Conservation (phyloP, 225 moss, liverwort and hornwort species). For the Polytrichum formosum region DNA sequence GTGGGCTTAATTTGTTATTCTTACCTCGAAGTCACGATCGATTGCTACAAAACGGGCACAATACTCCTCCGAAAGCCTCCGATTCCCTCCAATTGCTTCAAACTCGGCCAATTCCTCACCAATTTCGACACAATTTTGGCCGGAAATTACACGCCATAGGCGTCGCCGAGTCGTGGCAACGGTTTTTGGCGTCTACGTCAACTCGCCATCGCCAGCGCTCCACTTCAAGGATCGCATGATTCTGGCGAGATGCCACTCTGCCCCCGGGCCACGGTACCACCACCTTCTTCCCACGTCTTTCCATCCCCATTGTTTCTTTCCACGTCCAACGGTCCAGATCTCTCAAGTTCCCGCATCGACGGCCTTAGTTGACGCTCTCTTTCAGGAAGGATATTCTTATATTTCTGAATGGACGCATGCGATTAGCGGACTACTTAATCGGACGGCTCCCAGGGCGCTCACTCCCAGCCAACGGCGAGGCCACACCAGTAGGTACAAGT, state of each 20-base stretch:
- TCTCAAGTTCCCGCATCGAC: slow-evolving; percentile 14
- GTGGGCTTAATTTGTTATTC: not conserved
- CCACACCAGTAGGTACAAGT: not conserved
- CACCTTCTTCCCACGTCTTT: slow-evolving; percentile 8
- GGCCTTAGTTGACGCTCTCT: slow-evolving; percentile 16
- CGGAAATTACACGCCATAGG: not conserved
- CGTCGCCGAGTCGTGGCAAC: not conserved
- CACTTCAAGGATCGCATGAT: slow-evolving; percentile 15
- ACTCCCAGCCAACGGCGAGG: slow-evolving; percentile 15
- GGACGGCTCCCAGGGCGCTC: not conserved
- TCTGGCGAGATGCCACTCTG: slow-evolving; percentile 19
- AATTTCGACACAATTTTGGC: not conserved
- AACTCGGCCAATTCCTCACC: slow-evolving; percentile 1
- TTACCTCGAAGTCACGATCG: slow-evolving; percentile 7
- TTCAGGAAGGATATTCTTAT: not conserved
- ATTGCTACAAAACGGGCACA: slow-evolving; percentile 5
- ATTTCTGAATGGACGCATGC: slow-evolving; percentile 4
- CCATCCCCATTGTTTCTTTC: not conserved
- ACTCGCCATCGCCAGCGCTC: not conserved
- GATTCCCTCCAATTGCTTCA: not conserved
- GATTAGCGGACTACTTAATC: not conserved
- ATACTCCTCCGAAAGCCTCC: not conserved
- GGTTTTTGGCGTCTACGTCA: slow-evolving; percentile 3
- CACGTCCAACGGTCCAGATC: slow-evolving; percentile 21
- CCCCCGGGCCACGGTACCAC: not conserved